Conservation (phyloP, 1,284 basidiomycete genomes). For the Volvariella volvacea region DNA sequence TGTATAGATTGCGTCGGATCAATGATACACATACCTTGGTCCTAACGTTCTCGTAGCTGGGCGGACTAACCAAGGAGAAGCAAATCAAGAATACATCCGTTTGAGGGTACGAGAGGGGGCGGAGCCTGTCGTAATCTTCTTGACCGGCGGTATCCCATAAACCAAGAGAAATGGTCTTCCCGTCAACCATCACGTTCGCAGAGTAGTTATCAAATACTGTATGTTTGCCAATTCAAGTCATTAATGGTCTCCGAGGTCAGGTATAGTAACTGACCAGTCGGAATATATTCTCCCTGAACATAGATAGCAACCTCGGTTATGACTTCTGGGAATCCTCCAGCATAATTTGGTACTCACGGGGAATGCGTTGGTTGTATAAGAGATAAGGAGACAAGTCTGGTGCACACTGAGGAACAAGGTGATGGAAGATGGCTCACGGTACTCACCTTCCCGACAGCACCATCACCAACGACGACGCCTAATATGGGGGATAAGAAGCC, state of each 20-base stretch:
- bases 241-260: neutral
- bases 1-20: conserved; percentile 3
- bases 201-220: conserved; percentile 94
- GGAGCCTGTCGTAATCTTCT: conserved; percentile 97
- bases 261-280: conserved; percentile 61
- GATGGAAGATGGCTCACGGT: neutral
- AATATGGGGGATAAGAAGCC: conserved; percentile 22
- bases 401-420: neutral
- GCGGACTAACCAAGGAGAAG: conserved; percentile 96
- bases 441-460: conserved; percentile 96
- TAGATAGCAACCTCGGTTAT: conserved; percentile 15
- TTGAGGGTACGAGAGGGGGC: conserved; percentile 97
- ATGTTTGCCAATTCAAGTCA: conserved; percentile 5
- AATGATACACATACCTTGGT: conserved; percentile 67
- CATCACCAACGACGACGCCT: conserved; percentile 99
- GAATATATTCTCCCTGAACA: conserved; percentile 88
- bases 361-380: conserved; percentile 95
- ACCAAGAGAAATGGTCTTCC: conserved; percentile 96
- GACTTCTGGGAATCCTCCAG: neutral
- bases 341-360: conserved; percentile 52
- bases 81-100: conserved; percentile 99
- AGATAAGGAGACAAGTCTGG: conserved; percentile 94
- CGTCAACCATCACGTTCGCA: conserved; percentile 96
- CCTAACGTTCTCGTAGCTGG: conserved; percentile 97
- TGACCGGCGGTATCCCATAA: conserved; percentile 99